Percentiles rank a stretch among this genome's conserved stretches.
Conservation (phyloP, 2,329 filamentous ascomycete genomes). For the Penicillium hordei region DNA sequence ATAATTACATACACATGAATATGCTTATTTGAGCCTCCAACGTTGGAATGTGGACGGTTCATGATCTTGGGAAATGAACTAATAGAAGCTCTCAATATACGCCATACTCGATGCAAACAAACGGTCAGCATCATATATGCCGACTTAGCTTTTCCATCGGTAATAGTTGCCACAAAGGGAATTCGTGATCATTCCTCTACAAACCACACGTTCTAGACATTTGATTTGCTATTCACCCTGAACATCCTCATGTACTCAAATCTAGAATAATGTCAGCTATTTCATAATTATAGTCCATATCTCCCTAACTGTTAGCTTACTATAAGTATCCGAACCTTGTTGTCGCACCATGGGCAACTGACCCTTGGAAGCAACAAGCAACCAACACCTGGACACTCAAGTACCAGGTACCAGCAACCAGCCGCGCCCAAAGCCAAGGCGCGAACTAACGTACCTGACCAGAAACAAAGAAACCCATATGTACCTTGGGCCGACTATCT, state of each 20-base stretch:
- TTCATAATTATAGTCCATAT: not conserved
- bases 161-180: not conserved
- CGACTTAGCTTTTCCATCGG: not conserved
- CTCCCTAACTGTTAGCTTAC: not conserved
- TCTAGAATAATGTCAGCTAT: not conserved
- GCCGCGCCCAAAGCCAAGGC: not conserved
- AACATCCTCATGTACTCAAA: not conserved
- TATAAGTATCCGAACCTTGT: not conserved
- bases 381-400: not conserved
- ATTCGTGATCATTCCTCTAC: not conserved
- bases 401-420: not conserved
- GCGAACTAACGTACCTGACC: not conserved
- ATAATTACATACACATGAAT: not conserved
- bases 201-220: not conserved
- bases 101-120: not conserved
- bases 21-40: not conserved
- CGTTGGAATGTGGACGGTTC: not conserved
- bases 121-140: too few species aligned
- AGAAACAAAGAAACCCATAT: not conserved
- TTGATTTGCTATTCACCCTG: not conserved
- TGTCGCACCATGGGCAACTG: not conserved
- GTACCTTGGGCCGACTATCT: not conserved
- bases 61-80: not conserved
- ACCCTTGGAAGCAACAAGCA: not conserved
- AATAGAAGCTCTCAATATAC: not conserved